Evolutionary conservation across 176 grass and related monocot genomes (phyloP).

Genomic region (Zea mays): Zm-B73-REFERENCE-NAM-5.0 NC_050099.1:40319501-40320000

Average conservation of each 20-base stretch:
- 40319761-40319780: too few relatives aligned
- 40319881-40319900: too few relatives aligned
- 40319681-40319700: slow-evolving; percentile 35
- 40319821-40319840: background rate
- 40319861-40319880: background rate
- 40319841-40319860: slow-evolving; percentile 16
- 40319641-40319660: slow-evolving; percentile 61
- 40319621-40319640: slow-evolving; percentile 36
- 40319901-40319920: too few relatives aligned
- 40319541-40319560: slow-evolving; percentile 67
- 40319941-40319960: too few relatives aligned
- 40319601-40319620: slow-evolving; percentile 61
- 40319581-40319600: slow-evolving; percentile 63
- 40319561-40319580: slow-evolving; percentile 73
- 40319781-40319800: background rate
- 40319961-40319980: too few relatives aligned
- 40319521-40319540: slow-evolving; percentile 51
- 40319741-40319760: background rate
- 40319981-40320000: too few relatives aligned
- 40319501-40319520: slow-evolving; percentile 18
- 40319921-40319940: too few relatives aligned
- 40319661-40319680: slow-evolving; percentile 73
- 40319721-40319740: background rate
- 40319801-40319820: background rate
- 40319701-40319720: background rate